These are phyloP conservation scores for Coffea canephora DNA, from an alignment of 257 asterid genomes.

Conservation along the genomic window DNA sequence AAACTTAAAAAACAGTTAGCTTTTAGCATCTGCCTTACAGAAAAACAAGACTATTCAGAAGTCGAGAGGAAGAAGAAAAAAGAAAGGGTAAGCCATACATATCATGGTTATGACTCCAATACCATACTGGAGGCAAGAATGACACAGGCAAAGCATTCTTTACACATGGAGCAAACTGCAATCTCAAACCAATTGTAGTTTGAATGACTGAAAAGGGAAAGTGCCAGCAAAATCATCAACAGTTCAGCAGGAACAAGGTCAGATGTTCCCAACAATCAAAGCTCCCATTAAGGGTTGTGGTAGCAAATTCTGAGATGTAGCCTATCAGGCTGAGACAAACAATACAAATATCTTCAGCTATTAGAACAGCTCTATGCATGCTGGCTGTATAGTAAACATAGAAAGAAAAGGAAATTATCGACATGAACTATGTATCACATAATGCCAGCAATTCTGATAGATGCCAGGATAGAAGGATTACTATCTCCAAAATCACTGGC, in stretches of 20 bases:
- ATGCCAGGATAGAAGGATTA: neutral
- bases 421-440: too few relatives aligned
- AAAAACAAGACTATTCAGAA: neutral
- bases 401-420: neutral
- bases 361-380: neutral
- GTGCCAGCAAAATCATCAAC: neutral
- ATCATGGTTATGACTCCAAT: neutral
- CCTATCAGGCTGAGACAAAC: neutral
- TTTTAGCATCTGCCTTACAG: neutral
- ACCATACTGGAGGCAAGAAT: neutral
- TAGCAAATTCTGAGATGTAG: neutral
- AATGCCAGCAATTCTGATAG: neutral
- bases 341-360: neutral
- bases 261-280: neutral
- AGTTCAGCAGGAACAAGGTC: neutral
- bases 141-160: neutral
- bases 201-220: neutral
- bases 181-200: neutral
- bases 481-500: neutral
- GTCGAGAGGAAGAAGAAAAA: neutral
- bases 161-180: neutral
- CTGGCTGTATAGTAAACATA: neutral
- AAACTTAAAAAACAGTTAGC: neutral
- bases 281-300: neutral
- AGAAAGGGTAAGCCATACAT: too few relatives aligned